Evolutionary conservation across 1,139 yeast genomes (phyloP), one percentile per base, ranked within the genome.

Genomic region (Saccharomyces hybrid): DNA sequence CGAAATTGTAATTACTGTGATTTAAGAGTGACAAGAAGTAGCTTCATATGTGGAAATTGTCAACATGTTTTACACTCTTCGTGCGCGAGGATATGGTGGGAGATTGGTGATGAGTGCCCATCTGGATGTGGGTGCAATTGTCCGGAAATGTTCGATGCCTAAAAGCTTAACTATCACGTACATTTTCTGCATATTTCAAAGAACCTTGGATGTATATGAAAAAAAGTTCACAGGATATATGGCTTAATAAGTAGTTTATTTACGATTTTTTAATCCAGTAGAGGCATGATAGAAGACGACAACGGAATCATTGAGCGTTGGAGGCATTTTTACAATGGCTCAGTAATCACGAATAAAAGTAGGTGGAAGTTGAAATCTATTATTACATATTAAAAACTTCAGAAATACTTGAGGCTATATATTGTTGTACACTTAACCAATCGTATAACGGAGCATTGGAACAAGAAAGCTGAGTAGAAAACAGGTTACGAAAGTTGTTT

Each of bases 51-150:
- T 65, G 77, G 81, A 5, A 75, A 73, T 47, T 91, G 98, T 70
- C 87, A 83, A 59, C 97, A 91, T 70, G 75, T 88, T 1, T 66
- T 86, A 61, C 98, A 91, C 66, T 79, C 88, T 1, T 75, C 77
- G 38, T 91, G 98, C 73, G 95, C 96, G 0, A 71, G 77, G 13
- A 78, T 78, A 54, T 91, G 98, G 98, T 90, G 96, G 91, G 72
- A 71, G 14, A 73, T 69, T 0, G 76, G 75, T 3, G 73, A 71
- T 48, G 89, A 85, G 62, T 91, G 98, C 70, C 86, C 96, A 0
- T 81, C 89, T 56, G 98, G 97, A 0, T 91, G 98, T 72, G 97
- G 97, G 0, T 91, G 98, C 65, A 62, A 69, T 8, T 89, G 97
- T 70, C 69, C 83, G 51, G 71, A 73, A 1, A 50, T 57, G 44